These are phyloP conservation scores for Diaporthe amygdali DNA, from an alignment of 2,329 filamentous ascomycete species.

Conservation along the genomic window DNA sequence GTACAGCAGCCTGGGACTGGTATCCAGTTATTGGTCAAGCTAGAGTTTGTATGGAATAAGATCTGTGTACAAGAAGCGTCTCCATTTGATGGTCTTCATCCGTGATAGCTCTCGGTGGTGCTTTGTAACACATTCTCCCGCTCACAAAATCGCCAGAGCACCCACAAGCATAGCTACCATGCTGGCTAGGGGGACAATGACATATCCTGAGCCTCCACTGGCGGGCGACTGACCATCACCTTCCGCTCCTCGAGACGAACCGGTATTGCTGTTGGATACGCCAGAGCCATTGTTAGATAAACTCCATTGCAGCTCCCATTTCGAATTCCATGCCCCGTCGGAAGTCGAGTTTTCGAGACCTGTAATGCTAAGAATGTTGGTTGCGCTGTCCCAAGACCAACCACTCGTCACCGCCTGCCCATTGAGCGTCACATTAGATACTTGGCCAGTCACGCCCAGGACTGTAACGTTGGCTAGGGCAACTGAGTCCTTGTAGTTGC, in stretches of 20 bases:
- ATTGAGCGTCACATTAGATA: conserved; percentile 57
- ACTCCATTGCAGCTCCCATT: conserved; percentile 64
- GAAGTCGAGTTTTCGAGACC: conserved; percentile 54
- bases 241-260: background rate
- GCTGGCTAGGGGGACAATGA: background rate
- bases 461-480: conserved; percentile 67
- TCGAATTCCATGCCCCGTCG: conserved; percentile 60
- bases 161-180: background rate
- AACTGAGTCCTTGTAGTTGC: conserved; percentile 61
- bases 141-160: background rate
- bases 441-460: conserved; percentile 54
- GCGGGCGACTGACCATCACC: background rate
- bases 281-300: background rate
- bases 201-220: background rate
- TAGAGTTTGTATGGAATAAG: too few species aligned
- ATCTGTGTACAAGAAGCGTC: background rate
- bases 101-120: background rate
- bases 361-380: conserved; percentile 54
- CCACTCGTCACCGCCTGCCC: conserved; percentile 44
- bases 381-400: conserved; percentile 54
- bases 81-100: background rate
- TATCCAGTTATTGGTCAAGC: too few species aligned
- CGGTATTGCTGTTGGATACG: background rate
- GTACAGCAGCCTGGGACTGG: too few species aligned
- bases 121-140: background rate